Evolutionary conservation across 2,329 filamentous ascomycete species (phyloP), one percentile per base, ranked within the genome.

Genomic region (Fusarium buxicola): DNA sequence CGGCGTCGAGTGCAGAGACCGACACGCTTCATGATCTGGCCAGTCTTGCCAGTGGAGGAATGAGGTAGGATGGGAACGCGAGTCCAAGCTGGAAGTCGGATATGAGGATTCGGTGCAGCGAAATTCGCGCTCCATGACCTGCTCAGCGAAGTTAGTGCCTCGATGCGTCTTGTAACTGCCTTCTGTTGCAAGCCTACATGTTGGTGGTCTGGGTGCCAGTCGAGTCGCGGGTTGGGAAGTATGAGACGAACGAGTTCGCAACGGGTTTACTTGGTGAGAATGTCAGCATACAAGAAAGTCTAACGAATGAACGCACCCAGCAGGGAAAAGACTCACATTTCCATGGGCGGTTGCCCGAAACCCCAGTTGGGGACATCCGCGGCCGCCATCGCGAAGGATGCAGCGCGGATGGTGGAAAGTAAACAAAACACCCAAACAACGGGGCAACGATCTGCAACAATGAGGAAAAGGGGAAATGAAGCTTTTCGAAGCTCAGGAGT

Each of bases 11-110:
- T 55, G 51, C 27, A 51, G 4, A 68, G 43, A 7, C 65, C 65
- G 3, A 75, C 68, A 44, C 74, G 72, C 69, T 75, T 76, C 74
- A 76, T 76, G 48, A 76, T 71, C 30, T 54, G 66, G 27, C 73
- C 63, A 13, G 40, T 61, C 36, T 66, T 62, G 41, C 56, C 57
- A 40, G 66, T 68, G n/a, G 64, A 63, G 11, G 67, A 31, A 38
- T 70, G 67, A n/a, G 54, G 66, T 40, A 46, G 71, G 54, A 63
- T 74, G 39, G 58, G 66, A 46, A 76, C 63, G 31, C 74, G 74
- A 39, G 66, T 64, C 74, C 74, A 76, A 10, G 74, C 74, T 25
- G 71, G 73, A 16, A 56, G 64, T 34, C 69, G 69, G 21, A 50
- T 63, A 5, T 55, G 56, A 6, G 65, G 45, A n/a, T 43, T 44